Percentiles rank a stretch among this genome's conserved stretches.
phyloP scores from a whole-genome alignment of 768 basidiomycete genomes.

The Phylloporus scabripes region DNA sequence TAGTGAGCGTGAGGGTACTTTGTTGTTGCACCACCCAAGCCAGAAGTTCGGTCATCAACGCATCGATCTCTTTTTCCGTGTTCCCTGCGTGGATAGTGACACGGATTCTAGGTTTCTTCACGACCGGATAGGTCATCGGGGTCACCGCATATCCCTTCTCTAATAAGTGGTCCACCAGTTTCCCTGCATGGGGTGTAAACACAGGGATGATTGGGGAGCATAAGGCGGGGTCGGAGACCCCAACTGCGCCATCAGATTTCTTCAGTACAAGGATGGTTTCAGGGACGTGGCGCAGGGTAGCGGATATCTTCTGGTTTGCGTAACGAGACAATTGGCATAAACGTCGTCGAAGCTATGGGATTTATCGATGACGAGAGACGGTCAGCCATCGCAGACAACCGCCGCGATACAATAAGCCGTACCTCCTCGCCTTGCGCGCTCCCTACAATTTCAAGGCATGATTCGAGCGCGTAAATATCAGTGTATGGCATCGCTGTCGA shows the following conservation, averaged over 20 bases:
- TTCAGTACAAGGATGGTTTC: slow-evolving; percentile 4
- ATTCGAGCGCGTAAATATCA: slow-evolving; percentile 31
- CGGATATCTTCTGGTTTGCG: slow-evolving; percentile 4
- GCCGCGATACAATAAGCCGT: not conserved
- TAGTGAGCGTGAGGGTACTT: not conserved
- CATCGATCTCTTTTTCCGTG: slow-evolving; percentile 15
- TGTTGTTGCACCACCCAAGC: slow-evolving; percentile 8
- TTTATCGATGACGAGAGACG: not conserved
- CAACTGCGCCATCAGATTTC: not conserved
- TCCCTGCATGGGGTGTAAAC: slow-evolving; percentile 8
- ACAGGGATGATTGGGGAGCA: slow-evolving; percentile 20
- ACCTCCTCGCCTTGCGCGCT: slow-evolving; percentile 19
- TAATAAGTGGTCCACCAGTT: slow-evolving; percentile 9
- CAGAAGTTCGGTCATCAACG: slow-evolving; percentile 6
- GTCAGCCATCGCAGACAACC: not conserved
- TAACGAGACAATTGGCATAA: slow-evolving; percentile 10
- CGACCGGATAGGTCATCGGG: slow-evolving; percentile 10
- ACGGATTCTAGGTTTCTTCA: slow-evolving; percentile 13
- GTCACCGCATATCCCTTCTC: slow-evolving; percentile 12
- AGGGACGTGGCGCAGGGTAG: slow-evolving; percentile 5
- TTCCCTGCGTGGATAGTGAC: slow-evolving; percentile 14
- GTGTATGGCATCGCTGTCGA: slow-evolving; percentile 21
- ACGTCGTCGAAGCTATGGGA: slow-evolving; percentile 12
- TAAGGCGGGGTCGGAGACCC: not conserved
- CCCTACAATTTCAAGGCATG: slow-evolving; percentile 32